phyloP scores from a whole-genome alignment of 148 eudicot species.

The Persicaria maculosa region DNA sequence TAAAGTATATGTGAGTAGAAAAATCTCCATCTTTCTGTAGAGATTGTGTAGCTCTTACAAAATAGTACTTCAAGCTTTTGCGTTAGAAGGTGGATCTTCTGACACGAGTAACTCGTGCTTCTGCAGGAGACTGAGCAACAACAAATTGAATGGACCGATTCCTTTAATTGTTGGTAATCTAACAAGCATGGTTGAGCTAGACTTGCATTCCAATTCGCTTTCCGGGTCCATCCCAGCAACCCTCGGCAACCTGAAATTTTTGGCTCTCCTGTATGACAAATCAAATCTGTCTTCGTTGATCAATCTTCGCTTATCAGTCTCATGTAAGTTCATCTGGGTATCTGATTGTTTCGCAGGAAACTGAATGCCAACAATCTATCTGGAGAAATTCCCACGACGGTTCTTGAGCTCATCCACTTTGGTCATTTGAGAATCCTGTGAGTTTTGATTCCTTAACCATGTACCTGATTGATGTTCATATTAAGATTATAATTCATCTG shows the following conservation, averaged over 20 bases:
- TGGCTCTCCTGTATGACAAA: background rate
- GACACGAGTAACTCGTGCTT: background rate
- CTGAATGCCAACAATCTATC: background rate
- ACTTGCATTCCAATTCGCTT: background rate
- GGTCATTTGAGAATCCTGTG: background rate
- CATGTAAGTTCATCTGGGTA: background rate
- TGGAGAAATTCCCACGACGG: background rate
- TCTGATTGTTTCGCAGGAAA: background rate
- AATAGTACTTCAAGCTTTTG: no score
- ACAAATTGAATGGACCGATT: background rate
- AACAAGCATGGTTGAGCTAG: constrained; percentile 3
- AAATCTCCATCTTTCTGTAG: background rate
- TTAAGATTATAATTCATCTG: background rate
- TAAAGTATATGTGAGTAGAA: background rate
- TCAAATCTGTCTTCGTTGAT: background rate
- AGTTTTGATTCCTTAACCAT: background rate
- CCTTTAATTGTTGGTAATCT: background rate
- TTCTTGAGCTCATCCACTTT: background rate
- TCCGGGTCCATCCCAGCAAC: constrained; percentile 5
- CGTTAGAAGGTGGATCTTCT: background rate
- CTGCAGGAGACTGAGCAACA: background rate
- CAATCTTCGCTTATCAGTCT: background rate
- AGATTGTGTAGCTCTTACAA: no score
- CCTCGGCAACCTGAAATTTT: background rate
- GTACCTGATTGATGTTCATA: background rate